These are phyloP conservation scores for Suillus placidus DNA, from an alignment of 768 basidiomycete species.

Conservation along the genomic window DNA sequence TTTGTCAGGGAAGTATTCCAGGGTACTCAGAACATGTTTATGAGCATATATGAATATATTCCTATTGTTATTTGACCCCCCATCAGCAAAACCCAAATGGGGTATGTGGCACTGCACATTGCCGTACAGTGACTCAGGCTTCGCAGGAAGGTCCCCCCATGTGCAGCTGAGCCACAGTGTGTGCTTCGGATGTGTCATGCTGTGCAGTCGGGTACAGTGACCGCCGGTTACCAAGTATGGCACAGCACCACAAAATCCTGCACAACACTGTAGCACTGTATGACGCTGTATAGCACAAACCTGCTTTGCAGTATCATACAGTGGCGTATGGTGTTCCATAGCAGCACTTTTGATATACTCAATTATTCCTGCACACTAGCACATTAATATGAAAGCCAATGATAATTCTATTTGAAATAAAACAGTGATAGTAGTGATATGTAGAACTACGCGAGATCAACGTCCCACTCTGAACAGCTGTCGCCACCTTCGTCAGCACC, in stretches of 20 bases:
- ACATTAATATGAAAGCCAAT: not conserved
- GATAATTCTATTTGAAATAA: not conserved
- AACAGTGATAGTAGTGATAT: not conserved
- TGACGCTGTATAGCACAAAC: not conserved
- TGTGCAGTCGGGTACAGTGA: not conserved
- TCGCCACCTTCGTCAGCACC: not conserved
- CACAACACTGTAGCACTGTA: not conserved
- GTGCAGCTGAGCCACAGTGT: not conserved
- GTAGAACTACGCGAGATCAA: not conserved
- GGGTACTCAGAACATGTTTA: too few relatives aligned
- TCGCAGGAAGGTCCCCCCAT: not conserved
- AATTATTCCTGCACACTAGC: not conserved
- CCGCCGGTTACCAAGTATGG: too few relatives aligned
- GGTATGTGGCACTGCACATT: not conserved
- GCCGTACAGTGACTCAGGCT: not conserved
- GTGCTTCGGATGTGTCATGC: not conserved
- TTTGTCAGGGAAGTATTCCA: too few relatives aligned
- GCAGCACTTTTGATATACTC: too few relatives aligned
- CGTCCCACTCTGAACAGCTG: not conserved
- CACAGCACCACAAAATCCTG: not conserved
- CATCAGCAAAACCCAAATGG: conserved; percentile 5
- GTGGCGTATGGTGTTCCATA: not conserved
- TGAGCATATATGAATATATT: too few relatives aligned
- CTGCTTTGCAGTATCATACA: not conserved
- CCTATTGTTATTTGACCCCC: too few relatives aligned